A percentile compares a stretch with the other conserved stretches of the same genome.
Evolutionary conservation across 805 yeast genomes (phyloP).

Genomic region (Torulaspora microellipsoides): DNA sequence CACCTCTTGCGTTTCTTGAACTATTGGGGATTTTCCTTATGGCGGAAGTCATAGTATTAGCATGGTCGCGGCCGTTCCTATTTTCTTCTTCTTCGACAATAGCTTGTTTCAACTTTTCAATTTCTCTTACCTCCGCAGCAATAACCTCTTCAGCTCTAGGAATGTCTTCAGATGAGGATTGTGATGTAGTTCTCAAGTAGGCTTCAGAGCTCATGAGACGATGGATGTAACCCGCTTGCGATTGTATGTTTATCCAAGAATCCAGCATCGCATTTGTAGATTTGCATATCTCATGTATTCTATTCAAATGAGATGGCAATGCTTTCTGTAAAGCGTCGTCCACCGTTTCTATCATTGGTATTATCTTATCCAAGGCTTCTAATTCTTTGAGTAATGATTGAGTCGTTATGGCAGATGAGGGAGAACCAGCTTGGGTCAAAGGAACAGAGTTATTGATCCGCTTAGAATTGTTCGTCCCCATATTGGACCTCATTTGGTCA

Average conservation of each 20-base stretch:
- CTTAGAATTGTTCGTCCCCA: conserved; percentile 10
- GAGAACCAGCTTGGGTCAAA: conserved; percentile 5
- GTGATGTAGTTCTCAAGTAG: conserved; percentile 35
- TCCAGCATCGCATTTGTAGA: conserved; percentile 49
- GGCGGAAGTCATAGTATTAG: neutral
- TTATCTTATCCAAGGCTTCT: conserved; percentile 30
- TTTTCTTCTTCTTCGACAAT: conserved; percentile 12
- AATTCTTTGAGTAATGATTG: conserved; percentile 31
- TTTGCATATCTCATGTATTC: conserved; percentile 40
- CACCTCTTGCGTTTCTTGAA: conserved; percentile 7
- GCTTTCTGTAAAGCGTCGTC: conserved; percentile 17
- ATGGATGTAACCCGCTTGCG: conserved; percentile 55
- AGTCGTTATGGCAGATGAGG: conserved; percentile 22
- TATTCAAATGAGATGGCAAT: conserved; percentile 29
- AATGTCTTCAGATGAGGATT: conserved; percentile 26
- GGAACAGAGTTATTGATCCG: neutral
- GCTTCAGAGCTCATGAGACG: conserved; percentile 41
- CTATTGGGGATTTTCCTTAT: neutral
- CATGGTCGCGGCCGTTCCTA: neutral
- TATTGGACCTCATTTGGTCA: conserved; percentile 29
- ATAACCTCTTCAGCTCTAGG: conserved; percentile 12
- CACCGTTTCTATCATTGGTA: conserved; percentile 26
- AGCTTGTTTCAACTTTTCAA: conserved; percentile 19
- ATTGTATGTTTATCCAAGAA: conserved; percentile 57
- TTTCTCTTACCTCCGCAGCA: conserved; percentile 15